phyloP scores from a whole-genome alignment of 352 stramenopile genomes.

The Pythium coloratum region DNA sequence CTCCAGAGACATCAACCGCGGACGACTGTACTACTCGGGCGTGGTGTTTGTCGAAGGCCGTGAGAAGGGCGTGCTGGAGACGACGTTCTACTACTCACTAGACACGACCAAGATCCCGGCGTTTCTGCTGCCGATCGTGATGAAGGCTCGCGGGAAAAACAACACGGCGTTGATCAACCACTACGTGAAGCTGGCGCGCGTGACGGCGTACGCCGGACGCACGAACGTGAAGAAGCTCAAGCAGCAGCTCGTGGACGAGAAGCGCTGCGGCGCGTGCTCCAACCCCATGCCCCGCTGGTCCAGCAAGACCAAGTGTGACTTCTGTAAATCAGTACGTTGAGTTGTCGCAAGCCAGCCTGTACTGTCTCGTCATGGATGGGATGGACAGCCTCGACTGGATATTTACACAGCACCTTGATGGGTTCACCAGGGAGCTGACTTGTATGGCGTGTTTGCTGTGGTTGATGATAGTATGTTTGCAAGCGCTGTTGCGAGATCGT shows the following conservation, averaged over 20 bases:
- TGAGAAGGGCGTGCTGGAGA: slow-evolving; percentile 45
- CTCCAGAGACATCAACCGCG: slow-evolving; percentile 47
- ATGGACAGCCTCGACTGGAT: neutral
- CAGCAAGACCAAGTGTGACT: slow-evolving; percentile 51
- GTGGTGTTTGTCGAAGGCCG: slow-evolving; percentile 71
- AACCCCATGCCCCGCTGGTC: slow-evolving; percentile 63
- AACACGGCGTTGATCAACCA: slow-evolving; percentile 67
- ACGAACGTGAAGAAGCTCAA: slow-evolving; percentile 24
- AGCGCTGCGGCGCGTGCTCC: slow-evolving; percentile 58
- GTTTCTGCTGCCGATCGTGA: slow-evolving; percentile 46
- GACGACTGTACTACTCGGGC: slow-evolving; percentile 58
- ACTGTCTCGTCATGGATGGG: too few species aligned
- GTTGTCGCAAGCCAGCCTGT: neutral
- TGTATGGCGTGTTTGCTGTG: slow-evolving; percentile 4
- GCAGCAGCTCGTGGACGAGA: slow-evolving; percentile 55
- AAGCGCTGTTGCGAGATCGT: slow-evolving; percentile 68
- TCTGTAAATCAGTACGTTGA: slow-evolving; percentile 62
- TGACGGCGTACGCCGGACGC: slow-evolving; percentile 32
- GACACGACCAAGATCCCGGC: slow-evolving; percentile 52
- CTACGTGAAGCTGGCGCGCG: slow-evolving; percentile 56
- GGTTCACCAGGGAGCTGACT: neutral
- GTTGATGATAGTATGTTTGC: slow-evolving; percentile 54
- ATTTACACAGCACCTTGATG: neutral
- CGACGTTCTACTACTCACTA: slow-evolving; percentile 54
- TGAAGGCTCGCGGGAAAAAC: slow-evolving; percentile 61